These are phyloP conservation scores for Stenogyne calaminthoides DNA, from an alignment of 305 asterid species.

Conservation along the genomic window DNA sequence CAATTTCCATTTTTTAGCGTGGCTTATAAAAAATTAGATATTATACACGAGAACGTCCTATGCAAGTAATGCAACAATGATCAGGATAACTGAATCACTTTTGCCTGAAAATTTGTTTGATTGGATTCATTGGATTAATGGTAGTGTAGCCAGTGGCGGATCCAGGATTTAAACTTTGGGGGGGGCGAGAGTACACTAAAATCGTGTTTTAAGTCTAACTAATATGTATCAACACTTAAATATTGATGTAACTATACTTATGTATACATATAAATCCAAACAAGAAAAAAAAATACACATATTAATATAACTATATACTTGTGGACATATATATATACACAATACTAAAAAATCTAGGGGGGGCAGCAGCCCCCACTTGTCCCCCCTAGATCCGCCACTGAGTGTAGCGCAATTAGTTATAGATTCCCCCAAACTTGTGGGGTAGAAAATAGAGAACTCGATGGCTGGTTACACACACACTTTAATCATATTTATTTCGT, in stretches of 20 bases:
- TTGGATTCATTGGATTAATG: background rate
- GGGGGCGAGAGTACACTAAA: too few relatives aligned
- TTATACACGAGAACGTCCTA: background rate
- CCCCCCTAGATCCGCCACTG: too few relatives aligned
- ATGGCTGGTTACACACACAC: background rate
- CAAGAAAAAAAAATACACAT: too few relatives aligned
- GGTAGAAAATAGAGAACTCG: background rate
- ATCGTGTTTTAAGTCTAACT: too few relatives aligned
- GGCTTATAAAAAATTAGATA: background rate
- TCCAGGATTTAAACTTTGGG: too few relatives aligned
- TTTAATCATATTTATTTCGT: background rate
- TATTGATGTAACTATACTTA: too few relatives aligned
- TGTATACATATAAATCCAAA: too few relatives aligned
- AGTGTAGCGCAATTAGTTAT: background rate
- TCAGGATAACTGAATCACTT: conserved; percentile 4
- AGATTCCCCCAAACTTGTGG: background rate
- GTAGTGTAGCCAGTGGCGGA: conserved; percentile 12
- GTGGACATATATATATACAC: too few relatives aligned
- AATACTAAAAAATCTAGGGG: too few relatives aligned
- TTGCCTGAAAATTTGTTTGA: background rate
- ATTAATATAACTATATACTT: too few relatives aligned
- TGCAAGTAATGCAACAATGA: background rate
- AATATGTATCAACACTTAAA: too few relatives aligned
- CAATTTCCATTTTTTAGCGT: background rate
- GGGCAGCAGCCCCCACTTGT: too few relatives aligned